Evolutionary conservation across 2,329 filamentous ascomycete species (phyloP), one percentile per base, ranked within the genome.

Genomic region (Ceratocystis alfenasii): DNA sequence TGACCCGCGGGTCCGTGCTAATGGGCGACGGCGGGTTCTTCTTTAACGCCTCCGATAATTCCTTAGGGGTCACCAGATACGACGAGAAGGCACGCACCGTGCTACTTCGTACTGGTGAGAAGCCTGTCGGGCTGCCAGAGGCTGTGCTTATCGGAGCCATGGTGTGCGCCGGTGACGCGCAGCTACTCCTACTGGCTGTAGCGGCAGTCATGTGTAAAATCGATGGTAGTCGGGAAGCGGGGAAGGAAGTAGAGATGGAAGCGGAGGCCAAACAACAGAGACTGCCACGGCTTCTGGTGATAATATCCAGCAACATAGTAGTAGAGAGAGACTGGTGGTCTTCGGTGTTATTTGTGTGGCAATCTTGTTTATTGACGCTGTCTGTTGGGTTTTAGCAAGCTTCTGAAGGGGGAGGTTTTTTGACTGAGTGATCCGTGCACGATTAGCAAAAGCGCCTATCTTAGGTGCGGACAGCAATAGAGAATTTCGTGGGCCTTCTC

Each of bases 31-130:
- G 83, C 2, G 90, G 83, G 75, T 93, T 95, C 77, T 87, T 88
- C 75, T 88, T 87, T 63, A 99, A 81, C 63, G 91, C 92, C 70
- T 88, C 83, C 73, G 87, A 77, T 66, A 97, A 86, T 76, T 96
- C 87, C 68, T 85, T 83, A 0, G 94, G 93, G 1, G 89, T 87
- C 72, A 99, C 87, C 69, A 97, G 81, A 75, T 95, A 97, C 65
- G 87, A 89, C 68, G 86, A 87, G 73, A 96, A 86, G 22, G 69
- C 63, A 60, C 63, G 66, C 15, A 17, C 53, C 10, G 53, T 28
- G 12, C 36, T n/a, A 28, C 22, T n/a, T 46, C 44, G 64, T 44
- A 62, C 62, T 30, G 61, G 25, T 17, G 65, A 64, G 30, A 66
- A 60, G 15, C 72, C 77, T 76, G 65, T 70, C 33, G 73, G 71